Conservation (phyloP, 2,329 filamentous ascomycete genomes). For the Ceratocystis alfenasii region DNA sequence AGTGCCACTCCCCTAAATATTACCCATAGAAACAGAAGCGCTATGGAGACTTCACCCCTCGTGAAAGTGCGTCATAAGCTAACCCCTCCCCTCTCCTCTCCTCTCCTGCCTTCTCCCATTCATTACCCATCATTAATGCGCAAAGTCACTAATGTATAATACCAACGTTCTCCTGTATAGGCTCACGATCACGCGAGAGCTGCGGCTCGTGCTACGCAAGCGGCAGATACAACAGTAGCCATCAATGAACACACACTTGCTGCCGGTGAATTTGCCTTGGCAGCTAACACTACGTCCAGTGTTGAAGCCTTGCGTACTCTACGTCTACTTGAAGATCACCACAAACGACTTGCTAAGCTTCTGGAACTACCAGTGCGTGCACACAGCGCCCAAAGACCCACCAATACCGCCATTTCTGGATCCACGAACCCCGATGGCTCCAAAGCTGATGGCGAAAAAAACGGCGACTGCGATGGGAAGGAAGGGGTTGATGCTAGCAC, state of each 20-base stretch:
- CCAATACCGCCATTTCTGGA: conserved; percentile 27
- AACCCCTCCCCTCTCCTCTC: background rate
- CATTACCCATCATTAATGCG: background rate
- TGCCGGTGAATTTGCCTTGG: conserved; percentile 76
- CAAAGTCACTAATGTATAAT: background rate
- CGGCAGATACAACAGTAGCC: conserved; percentile 64
- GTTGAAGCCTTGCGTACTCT: conserved; percentile 71
- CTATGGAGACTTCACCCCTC: conserved; percentile 59
- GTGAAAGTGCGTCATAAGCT: conserved; percentile 41
- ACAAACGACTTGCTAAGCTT: conserved; percentile 69
- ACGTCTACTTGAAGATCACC: conserved; percentile 74
- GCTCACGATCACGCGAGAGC: conserved; percentile 83
- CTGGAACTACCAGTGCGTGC: conserved; percentile 61
- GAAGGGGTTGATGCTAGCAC: conserved; percentile 23
- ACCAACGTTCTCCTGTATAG: conserved; percentile 31
- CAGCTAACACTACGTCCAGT: conserved; percentile 57
- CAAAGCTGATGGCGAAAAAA: conserved; percentile 22
- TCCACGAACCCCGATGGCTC: conserved; percentile 25
- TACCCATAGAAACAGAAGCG: background rate
- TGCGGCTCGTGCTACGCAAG: conserved; percentile 63
- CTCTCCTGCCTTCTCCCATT: background rate
- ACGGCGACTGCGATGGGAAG: conserved; percentile 31
- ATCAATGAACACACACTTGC: conserved; percentile 80
- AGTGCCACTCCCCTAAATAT: background rate
- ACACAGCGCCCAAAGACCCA: conserved; percentile 37